Base-by-base conservation (phyloP, 208 protist genomes). In the Leishmania turanica region DNA sequence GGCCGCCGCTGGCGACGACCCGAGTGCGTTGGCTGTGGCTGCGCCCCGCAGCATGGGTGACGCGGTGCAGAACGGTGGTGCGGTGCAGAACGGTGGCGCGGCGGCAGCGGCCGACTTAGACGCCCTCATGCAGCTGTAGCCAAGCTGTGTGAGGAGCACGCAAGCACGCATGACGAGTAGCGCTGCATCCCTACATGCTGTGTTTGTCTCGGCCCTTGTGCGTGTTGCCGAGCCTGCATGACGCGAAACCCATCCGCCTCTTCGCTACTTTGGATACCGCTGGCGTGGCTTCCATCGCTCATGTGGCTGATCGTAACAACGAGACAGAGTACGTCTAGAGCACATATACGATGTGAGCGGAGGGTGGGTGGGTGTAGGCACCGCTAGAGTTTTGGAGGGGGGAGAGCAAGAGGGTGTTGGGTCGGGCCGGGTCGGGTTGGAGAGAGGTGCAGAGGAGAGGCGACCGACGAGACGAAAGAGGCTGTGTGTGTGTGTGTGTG, bases 71-170 rank as follows among this genome's bases (percentile, higher is more conserved):
- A 51, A 21, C 69, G 40, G 42, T 19, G 69, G 21, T 2, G 27
- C 69, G 40, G 13, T 1, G 21, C 42, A 47, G 4, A 51, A 21
- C 69, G 40, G 42, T 19, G 69, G 21, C 9, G 27, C 69, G 40
- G 13, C 66, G 66, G 40, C 66, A 37, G 69, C 45, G 11, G 58
- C 71, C 58, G 84, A 88, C 45, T 79, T 90, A 31, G 80, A 88
- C 62, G 84, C 81, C 6, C 78, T 90, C 13, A 68, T 88, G 72
- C 66, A 90, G 53, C 82, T 90, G 7, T 90, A 90, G 70, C 17
- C 24, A 45, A 37, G 17, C 9, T 76, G 31, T 53, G 27, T 54
- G 66, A 51, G 11, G 45, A 3, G 24, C 42, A 72, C 68, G 27
- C 40, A 6, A 21, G 51, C 13, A 49, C 66, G 19, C 21, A 7